Percentiles rank a stretch among this genome's conserved stretches.
phyloP scores from a whole-genome alignment of 306 rosid species.

The Quercus bicolor region DNA sequence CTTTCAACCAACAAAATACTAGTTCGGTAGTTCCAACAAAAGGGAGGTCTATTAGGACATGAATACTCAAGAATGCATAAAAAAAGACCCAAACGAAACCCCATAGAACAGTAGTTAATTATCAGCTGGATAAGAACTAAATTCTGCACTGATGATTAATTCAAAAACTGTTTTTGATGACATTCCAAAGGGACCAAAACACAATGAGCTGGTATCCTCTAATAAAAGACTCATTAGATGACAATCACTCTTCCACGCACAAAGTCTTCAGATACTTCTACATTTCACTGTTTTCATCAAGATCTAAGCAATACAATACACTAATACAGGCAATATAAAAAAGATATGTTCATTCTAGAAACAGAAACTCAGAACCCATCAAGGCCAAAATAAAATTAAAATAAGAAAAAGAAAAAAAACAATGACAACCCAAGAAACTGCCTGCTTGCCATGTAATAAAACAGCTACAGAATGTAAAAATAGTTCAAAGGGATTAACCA shows the following conservation, averaged over 20 bases:
- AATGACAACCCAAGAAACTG: not conserved
- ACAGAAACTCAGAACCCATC: not conserved
- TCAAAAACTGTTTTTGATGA: too few relatives aligned
- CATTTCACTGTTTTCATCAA: not conserved
- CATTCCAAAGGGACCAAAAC: too few relatives aligned
- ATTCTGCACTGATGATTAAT: too few relatives aligned
- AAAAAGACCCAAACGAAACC: too few relatives aligned
- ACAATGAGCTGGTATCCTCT: too few relatives aligned
- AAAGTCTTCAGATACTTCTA: not conserved
- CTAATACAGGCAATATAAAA: not conserved
- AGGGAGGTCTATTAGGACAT: too few relatives aligned
- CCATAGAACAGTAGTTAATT: too few relatives aligned
- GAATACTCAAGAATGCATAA: too few relatives aligned
- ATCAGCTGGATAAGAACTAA: too few relatives aligned
- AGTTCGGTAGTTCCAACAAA: too few relatives aligned
- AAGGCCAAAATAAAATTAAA: not conserved
- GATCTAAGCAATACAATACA: not conserved
- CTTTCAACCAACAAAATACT: too few relatives aligned
- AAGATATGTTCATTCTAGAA: not conserved
- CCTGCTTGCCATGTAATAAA: not conserved
- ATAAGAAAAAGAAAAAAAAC: not conserved
- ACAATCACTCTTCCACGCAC: not conserved
- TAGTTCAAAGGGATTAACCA: not conserved
- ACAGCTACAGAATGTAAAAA: conserved; percentile 18
- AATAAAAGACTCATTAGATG: too few relatives aligned